Evolutionary conservation across 306 rosid species (phyloP), one percentile per base, ranked within the genome.

Genomic region (Begonia fuchsioides): DNA sequence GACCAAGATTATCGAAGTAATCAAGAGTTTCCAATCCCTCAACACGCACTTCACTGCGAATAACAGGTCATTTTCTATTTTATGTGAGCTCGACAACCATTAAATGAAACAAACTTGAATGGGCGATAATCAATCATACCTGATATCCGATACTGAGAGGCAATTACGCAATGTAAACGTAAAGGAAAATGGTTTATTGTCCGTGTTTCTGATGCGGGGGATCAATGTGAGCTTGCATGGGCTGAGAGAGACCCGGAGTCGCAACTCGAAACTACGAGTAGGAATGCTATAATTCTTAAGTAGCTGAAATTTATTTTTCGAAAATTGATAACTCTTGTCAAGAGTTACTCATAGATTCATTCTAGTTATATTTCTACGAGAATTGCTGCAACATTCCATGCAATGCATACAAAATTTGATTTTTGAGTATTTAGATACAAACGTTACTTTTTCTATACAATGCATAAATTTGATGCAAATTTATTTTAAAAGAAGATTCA

Each of bases 11-110:
- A 58, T 83, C 94, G 10, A 76, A 59, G 72, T 76, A 83, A 62
- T 83, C 88, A 35, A 83, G 82, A 17, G 94, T 83, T 68, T 83
- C 94, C 71, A 83, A 67, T 65, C 88, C 94, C 66, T 83, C 94
- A 55, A 83, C 62, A 9, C 88, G 78, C 55, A 83, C 88, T 69
- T 83, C 88, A 53, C 94, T 83, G 82, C 70, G 71, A 38, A 6
- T 8, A 26, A 4, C 7, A n/a, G n/a, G n/a, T n/a, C n/a, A n/a
- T n/a, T n/a, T n/a, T n/a, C n/a, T n/a, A n/a, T n/a, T n/a, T 1
- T 26, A 26, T 26, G 7, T 26, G 35, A 26, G 35, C 35, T 3
- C 8, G 8, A 26, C 35, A 26, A 26, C 3, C 8, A 26, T n/a
- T 26, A 26, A 3, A 8, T 5, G 7, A 26, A 26, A 26, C 35